Evolutionary conservation across 2,329 filamentous ascomycete genomes (phyloP), one percentile per base, ranked within the genome.

Genomic region (Xylaria sp.): DNA sequence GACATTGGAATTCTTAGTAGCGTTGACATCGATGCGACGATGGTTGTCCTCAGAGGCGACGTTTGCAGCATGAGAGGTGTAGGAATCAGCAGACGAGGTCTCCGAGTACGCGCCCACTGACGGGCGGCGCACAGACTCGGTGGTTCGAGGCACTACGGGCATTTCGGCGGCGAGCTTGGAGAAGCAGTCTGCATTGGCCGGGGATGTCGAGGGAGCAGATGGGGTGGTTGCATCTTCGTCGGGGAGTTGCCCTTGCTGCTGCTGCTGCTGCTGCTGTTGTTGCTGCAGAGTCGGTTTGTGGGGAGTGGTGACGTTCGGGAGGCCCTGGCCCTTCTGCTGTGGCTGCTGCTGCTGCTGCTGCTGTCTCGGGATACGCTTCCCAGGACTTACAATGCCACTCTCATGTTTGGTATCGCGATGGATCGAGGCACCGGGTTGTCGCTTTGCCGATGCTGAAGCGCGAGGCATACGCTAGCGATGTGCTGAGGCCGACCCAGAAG

Each of bases 361-460:
- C 39, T 59, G 62, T 34, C 59, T 75, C 58, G 70, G 65, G 59
- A 75, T 68, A 68, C 87, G 86, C 80, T 87, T 91, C 67, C 87
- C 88, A 55, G 89, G 85, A 71, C 87, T 87, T 81, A 92, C 88
- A 75, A 91, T 81, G 72, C 91, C 91, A 87, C 90, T 92, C 78
- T 96, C 92, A 78, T 95, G 89, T 75, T 89, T 86, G 71, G 81
- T 84, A 76, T 88, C 88, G 78, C 86, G 85, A 75, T 86, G 82
- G 78, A 80, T 88, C 73, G 67, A 67, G 65, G 80, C 79, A 77
- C 79, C 80, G 78, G 80, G 79, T 75, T 84, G 81, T 83, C 82
- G 82, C 80, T 85, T 85, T 74, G 78, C 74, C 74, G 80, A 80
- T 74, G 76, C 78, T 69, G 81, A 77, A 71, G 77, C 80, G 73